Evolutionary conservation across 208 protist genomes (phyloP).

Genomic region (Acanthamoeba culbertsoni): DNA sequence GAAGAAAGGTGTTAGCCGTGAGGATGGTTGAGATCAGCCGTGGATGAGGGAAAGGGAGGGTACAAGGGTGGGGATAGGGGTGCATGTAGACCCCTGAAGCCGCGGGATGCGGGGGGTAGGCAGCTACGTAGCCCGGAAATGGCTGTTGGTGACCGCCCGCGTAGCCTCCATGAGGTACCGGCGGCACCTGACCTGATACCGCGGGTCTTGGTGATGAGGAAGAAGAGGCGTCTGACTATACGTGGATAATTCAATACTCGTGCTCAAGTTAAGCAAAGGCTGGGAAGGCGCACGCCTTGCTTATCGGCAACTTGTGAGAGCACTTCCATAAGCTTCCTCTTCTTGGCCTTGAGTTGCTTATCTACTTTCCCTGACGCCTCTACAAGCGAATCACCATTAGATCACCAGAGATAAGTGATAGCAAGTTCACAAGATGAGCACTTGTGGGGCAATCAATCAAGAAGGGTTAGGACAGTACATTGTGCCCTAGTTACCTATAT

Average conservation of each 20-base stretch:
- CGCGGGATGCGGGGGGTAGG: too few relatives aligned
- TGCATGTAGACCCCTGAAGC: too few relatives aligned
- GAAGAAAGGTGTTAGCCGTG: too few relatives aligned
- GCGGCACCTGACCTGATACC: too few relatives aligned
- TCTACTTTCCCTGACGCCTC: slow-evolving; percentile 17
- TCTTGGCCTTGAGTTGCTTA: slow-evolving; percentile 43
- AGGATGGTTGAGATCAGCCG: too few relatives aligned
- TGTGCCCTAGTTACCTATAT: not conserved
- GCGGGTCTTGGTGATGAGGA: not conserved
- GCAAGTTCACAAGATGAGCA: not conserved
- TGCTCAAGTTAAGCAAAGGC: too few relatives aligned
- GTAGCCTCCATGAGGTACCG: too few relatives aligned
- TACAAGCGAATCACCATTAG: not conserved
- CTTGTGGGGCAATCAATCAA: not conserved
- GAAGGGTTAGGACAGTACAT: not conserved
- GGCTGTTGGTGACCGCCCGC: too few relatives aligned
- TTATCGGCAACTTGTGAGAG: not conserved
- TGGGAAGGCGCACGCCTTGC: not conserved
- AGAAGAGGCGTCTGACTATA: not conserved
- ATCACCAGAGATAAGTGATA: not conserved
- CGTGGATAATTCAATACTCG: not conserved
- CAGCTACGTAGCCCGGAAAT: too few relatives aligned
- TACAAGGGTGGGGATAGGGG: too few relatives aligned
- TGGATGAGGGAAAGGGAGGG: too few relatives aligned
- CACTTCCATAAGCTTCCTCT: not conserved